Percentiles rank a stretch among this genome's conserved stretches.
Conservation (phyloP, 1,139 yeast genomes). For the Kodamaea ohmeri region DNA sequence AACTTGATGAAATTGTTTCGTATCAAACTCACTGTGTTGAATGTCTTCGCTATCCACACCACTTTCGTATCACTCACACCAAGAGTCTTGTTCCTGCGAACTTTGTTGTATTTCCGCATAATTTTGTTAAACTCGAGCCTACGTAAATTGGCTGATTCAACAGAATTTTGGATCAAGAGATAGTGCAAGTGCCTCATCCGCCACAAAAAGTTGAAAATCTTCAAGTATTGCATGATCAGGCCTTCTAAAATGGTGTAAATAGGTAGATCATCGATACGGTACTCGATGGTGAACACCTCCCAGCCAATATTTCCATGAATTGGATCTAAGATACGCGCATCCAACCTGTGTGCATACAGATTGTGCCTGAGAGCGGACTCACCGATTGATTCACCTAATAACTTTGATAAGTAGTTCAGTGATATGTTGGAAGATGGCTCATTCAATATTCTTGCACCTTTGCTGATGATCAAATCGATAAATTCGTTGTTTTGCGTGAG, state of each 20-base stretch:
- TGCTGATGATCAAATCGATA: constrained; percentile 58
- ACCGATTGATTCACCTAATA: constrained; percentile 64
- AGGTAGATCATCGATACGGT: constrained; percentile 58
- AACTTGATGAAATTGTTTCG: constrained; percentile 48
- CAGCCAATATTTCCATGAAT: constrained; percentile 69
- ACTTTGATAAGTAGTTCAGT: constrained; percentile 62
- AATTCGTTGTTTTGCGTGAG: constrained; percentile 79
- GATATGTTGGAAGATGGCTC: constrained; percentile 64
- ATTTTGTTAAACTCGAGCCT: constrained; percentile 32
- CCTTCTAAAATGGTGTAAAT: constrained; percentile 35
- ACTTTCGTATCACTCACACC: constrained; percentile 24
- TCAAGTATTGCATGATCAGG: constrained; percentile 58
- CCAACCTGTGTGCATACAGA: constrained; percentile 46
- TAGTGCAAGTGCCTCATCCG: constrained; percentile 62
- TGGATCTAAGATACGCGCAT: constrained; percentile 75
- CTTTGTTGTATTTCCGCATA: constrained; percentile 16
- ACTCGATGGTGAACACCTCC: constrained; percentile 92
- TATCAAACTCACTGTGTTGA: constrained; percentile 42
- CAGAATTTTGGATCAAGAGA: constrained; percentile 44
- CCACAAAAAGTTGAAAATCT: constrained; percentile 86
- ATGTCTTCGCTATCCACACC: constrained; percentile 30
- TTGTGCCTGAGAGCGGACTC: constrained; percentile 58
- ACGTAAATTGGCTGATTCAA: constrained; percentile 33
- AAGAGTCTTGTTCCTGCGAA: constrained; percentile 12
- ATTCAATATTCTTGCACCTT: constrained; percentile 54